Percentiles rank a stretch among this genome's conserved stretches.
phyloP scores from a whole-genome alignment of 768 basidiomycete genomes.

The Xerocomus spinulosus region DNA sequence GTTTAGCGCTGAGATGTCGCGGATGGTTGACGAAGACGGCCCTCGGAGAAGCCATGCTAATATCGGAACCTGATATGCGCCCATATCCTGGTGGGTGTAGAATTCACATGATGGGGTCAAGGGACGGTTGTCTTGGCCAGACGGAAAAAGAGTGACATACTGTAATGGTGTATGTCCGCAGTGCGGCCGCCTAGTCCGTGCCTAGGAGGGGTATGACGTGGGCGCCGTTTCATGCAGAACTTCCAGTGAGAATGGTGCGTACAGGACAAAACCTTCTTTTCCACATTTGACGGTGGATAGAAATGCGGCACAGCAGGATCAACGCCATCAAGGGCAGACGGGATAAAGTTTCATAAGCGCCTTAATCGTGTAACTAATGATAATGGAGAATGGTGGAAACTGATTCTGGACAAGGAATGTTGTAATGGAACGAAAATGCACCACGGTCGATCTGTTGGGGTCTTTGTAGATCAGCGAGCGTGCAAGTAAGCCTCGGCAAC shows the following conservation, averaged over 20 bases:
- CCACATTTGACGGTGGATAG: conserved; percentile 18
- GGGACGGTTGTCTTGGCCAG: neutral
- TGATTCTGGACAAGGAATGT: conserved; percentile 13
- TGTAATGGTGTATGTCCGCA: conserved; percentile 19
- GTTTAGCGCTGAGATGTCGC: conserved; percentile 10
- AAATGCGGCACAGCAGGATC: conserved; percentile 22
- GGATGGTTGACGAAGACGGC: conserved; percentile 2
- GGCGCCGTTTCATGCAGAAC: conserved; percentile 15
- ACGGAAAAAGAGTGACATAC: conserved; percentile 1
- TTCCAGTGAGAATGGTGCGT: conserved; percentile 18
- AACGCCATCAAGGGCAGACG: conserved; percentile 23
- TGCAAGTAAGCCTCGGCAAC: conserved; percentile 13
- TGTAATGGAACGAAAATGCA: conserved; percentile 16
- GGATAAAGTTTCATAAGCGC: conserved; percentile 29
- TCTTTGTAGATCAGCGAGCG: conserved; percentile 18
- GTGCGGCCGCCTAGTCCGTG: conserved; percentile 18
- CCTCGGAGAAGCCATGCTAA: conserved; percentile 1
- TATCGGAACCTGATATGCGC: conserved; percentile 8
- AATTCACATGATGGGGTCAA: neutral
- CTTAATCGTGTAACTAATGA: conserved; percentile 23
- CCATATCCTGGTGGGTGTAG: neutral
- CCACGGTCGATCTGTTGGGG: conserved; percentile 6
- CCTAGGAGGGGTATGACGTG: conserved; percentile 17
- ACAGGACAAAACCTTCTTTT: conserved; percentile 21
- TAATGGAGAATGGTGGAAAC: conserved; percentile 16